Conservation (phyloP, 2,329 filamentous ascomycete genomes). For the Aspergillus melleus region DNA sequence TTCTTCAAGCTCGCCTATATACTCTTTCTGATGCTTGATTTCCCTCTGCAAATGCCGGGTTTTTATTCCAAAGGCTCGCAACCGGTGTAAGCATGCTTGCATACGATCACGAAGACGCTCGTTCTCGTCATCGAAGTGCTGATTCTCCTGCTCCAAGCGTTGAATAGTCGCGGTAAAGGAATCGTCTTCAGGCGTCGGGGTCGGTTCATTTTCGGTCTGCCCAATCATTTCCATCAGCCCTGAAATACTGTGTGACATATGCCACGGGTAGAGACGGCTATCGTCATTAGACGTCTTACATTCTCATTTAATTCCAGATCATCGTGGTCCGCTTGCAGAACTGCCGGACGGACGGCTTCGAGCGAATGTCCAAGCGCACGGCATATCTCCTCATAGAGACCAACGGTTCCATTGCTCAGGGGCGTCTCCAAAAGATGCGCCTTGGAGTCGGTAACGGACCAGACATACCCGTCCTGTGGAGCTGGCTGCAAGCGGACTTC, state of each 20-base stretch:
- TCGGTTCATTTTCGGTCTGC: neutral
- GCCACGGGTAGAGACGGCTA: neutral
- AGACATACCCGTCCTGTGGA: neutral
- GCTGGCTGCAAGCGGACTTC: neutral
- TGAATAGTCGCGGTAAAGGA: conserved; percentile 1
- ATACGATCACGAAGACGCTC: neutral
- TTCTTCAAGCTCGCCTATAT: neutral
- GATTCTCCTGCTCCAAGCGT: neutral
- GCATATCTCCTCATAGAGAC: neutral
- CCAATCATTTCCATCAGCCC: neutral
- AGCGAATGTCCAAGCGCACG: neutral
- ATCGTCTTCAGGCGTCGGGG: neutral
- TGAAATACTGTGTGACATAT: neutral
- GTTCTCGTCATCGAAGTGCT: neutral
- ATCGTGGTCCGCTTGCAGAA: neutral
- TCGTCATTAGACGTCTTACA: neutral
- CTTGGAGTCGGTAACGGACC: neutral
- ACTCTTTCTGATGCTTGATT: neutral
- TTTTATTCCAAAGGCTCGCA: neutral
- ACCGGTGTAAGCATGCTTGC: neutral
- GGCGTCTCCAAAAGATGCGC: neutral
- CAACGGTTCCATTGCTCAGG: neutral
- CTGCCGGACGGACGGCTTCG: neutral
- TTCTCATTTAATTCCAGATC: too few species aligned
- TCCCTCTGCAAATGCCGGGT: neutral